Base-by-base conservation (phyloP, 2,329 filamentous ascomycete genomes). In the Hymenoscyphus fraxineus region DNA sequence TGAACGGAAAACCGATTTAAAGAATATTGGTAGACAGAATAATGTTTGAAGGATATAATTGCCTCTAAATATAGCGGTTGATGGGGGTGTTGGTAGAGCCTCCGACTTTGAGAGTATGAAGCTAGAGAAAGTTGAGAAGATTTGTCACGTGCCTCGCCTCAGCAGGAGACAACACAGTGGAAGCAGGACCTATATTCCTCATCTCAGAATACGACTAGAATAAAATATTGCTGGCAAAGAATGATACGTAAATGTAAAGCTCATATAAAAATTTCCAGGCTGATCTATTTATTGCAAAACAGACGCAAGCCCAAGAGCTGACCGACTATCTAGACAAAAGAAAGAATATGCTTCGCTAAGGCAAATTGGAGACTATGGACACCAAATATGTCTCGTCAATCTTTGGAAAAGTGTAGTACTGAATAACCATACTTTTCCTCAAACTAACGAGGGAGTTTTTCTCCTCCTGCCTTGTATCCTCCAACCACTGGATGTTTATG, bases 401-500 rank as follows among this genome's bases (percentile, higher is more conserved):
- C 63, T 69, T 70, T 72, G 69, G 69, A 70, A 66, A 66, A 59
- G 41, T 64, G 64, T 62, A 58, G 62, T 61, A 71, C 39, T n/a
- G 51, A 54, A 51, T 31, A 58, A 66, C 57, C 51, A 40, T 63
- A 51, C 71, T 75, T 76, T 74, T 75, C 73, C 76, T 78, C 74
- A 78, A 64, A 62, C 65, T 66, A 66, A 68, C 65, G 69, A 78
- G 76, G 76, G 35, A 66, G 69, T 73, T 66, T 63, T 68, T 89
- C 75, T 91, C 77, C 86, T 89, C 87, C 84, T 79, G 82, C 84
- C 82, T 87, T 89, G 86, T 89, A 88, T 89, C 87, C 85, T 86
- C 77, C 76, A 78, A 79, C 81, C 81, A 83, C 87, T 78, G 32
- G n/a, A 47, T 68, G 76, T 70, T 63, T 70, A 72, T 73, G 78